Base-by-base conservation (phyloP, 352 stramenopile genomes). In the Phytophthora colocasiae region DNA sequence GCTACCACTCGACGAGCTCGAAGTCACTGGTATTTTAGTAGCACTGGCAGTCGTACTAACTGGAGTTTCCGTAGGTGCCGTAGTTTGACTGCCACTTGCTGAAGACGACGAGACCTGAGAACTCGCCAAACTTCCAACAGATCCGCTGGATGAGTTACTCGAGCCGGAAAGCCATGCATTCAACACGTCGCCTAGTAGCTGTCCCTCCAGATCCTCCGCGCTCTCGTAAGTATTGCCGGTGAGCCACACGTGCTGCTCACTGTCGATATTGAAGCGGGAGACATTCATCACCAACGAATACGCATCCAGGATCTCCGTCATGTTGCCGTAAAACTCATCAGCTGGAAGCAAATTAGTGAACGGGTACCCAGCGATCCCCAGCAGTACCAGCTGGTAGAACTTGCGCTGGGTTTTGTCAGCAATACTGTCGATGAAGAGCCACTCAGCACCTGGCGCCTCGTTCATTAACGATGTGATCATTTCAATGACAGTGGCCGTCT, bases 341-440 rank as follows among this genome's bases (percentile, higher is more conserved):
- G 38, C 44, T 8, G 65, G 66, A 15, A 73, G 38, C 1, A 53
- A 19, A 63, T 10, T 61, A 11, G 54, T 58, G 66, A 86, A 83
- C 26, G 74, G 77, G 36, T 70, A 86, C 0, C 58, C 53, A 5
- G 71, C 36, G 26, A 86, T 67, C 6, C 74, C 74, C n/a, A 78
- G 22, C 15, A 65, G 27, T 3, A 36, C 31, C 31, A 36, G 2
- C 31, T 36, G 1, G 31, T 80, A 83, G 52, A 80, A 83, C 11
- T 71, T 66, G 27, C 77, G 74, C 64, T 83, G 77, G 6, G 66
- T 76, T 10, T 64, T 58, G 74, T 86, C 77, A 6, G 29, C 56
- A 38, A 76, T 81, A 26, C 74, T 81, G 45, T 82, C 66, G 48
- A 80, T 66, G 52, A 79, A 82, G 11, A 85, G 56, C 77, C 77